Evolutionary conservation across 345 rosid species (phyloP), one percentile per base, ranked within the genome.

Genomic region (Populus euphratica): DNA sequence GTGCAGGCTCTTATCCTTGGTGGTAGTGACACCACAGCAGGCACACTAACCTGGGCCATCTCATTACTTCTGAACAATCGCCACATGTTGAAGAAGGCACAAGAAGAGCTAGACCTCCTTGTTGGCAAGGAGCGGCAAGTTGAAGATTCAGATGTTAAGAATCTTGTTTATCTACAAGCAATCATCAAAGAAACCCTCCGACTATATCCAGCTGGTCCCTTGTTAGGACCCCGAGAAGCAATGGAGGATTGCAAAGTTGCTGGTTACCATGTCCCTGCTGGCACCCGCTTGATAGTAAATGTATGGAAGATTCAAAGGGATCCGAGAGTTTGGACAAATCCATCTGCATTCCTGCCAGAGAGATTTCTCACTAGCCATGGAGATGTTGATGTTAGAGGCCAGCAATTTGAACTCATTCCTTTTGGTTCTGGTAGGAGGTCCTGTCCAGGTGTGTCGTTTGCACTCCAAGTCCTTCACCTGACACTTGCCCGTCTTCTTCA

Each of bases 111-210:
- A 8, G 90, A 90, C 78, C 39, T 61, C 43, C 86, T 77, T 4
- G 83, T 90, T 4, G 92, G 94, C 3, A 50, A 4, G 69, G 83
- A 86, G 8, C 73, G 93, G 59, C 84, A 73, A 73, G 89, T 92
- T 0, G 79, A 84, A 2, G 93, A 87, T 29, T 83, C 90, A 2
- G 92, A 89, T 85, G 69, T 89, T 2, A 78, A 83, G 66, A 82
- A 81, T 38, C 79, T 90, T 4, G 78, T 75, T 6, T 89, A 89
- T 75, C 82, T 92, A 61, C 90, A 88, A 73, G 92, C 97, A 8
- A 82, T 89, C 31, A 33, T 88, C 77, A 92, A 89, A 80, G 97
- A 92, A 78, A 84, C 91, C 8, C 77, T 90, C 39, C 80, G 93
- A 14, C 67, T 92, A 21, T 87, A 89, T 79, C 94, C 97, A 14